These are phyloP conservation scores for Plasmopara halstedii DNA, from an alignment of 352 stramenopile species.

Conservation along the genomic window DNA sequence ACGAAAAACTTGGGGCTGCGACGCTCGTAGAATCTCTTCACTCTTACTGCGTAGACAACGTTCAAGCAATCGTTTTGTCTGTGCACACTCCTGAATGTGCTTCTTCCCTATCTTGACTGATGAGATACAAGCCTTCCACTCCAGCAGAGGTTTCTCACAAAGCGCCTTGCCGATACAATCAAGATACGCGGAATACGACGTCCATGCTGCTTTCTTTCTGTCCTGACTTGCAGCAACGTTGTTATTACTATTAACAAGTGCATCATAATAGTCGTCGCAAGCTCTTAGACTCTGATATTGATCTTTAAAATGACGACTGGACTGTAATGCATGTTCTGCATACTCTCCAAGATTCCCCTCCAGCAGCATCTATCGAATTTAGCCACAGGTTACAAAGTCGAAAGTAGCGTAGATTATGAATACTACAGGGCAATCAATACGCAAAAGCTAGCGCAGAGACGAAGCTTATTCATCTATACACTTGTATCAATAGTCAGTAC, in stretches of 20 bases:
- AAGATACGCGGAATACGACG: conserved; percentile 60
- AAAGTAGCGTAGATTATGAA: conserved; percentile 5
- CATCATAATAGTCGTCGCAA: conserved; percentile 47
- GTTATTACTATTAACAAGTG: conserved; percentile 27
- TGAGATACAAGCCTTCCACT: conserved; percentile 50
- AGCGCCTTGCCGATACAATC: conserved; percentile 45
- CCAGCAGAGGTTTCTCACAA: conserved; percentile 38
- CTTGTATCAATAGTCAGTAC: no score
- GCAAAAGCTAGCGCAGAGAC: no score
- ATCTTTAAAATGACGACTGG: conserved; percentile 22
- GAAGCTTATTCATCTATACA: no score
- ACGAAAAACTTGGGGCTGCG: conserved; percentile 57
- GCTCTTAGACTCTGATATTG: conserved; percentile 44
- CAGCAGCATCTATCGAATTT: conserved; percentile 28
- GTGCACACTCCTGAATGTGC: conserved; percentile 35
- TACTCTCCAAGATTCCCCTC: conserved; percentile 31
- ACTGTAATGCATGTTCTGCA: conserved; percentile 36
- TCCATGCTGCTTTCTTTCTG: conserved; percentile 3
- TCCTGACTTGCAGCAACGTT: neutral
- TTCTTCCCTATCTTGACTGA: conserved; percentile 29
- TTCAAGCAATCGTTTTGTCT: conserved; percentile 57
- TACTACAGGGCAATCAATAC: no score
- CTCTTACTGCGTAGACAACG: conserved; percentile 65
- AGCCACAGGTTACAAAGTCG: no score
- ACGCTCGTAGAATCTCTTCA: conserved; percentile 48